A percentile compares a stretch with the other conserved stretches of the same genome.
phyloP scores from a whole-genome alignment of 2,329 filamentous ascomycete species.

The Phyllosticta capitalensis region DNA sequence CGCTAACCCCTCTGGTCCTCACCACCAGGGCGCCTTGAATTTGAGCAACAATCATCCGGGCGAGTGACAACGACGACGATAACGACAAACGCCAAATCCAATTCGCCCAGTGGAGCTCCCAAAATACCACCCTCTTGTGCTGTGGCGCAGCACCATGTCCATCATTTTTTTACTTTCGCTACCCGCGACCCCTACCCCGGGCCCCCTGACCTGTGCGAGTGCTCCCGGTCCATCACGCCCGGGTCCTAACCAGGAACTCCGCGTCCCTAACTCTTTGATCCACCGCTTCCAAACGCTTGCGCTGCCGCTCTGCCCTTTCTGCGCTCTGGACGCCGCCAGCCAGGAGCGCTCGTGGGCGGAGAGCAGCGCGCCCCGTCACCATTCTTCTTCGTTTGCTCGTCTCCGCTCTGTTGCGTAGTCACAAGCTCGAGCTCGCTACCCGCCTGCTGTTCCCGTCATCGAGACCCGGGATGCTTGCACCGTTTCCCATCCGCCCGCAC shows the following conservation, averaged over 20 bases:
- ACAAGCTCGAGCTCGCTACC: background rate
- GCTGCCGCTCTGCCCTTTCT: background rate
- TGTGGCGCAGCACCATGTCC: background rate
- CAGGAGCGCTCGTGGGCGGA: background rate
- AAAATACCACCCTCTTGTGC: background rate
- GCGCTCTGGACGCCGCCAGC: background rate
- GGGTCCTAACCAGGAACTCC: background rate
- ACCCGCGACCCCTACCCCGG: background rate
- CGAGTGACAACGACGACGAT: background rate
- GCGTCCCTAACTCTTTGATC: background rate
- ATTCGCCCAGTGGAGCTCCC: background rate
- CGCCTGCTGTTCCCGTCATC: background rate
- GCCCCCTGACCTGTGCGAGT: background rate
- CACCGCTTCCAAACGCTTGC: background rate
- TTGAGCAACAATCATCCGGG: background rate
- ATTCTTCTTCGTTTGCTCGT: background rate
- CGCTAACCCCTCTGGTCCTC: background rate
- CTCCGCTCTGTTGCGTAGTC: background rate
- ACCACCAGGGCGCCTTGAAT: background rate
- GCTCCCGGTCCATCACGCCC: background rate
- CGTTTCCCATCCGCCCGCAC: background rate
- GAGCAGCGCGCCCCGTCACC: background rate
- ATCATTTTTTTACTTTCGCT: background rate
- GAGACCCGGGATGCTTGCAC: background rate
- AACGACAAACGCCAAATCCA: background rate